Evolutionary conservation across 192 early-diverging fungal species (phyloP), one percentile per base, ranked within the genome.

Genomic region (Rhizophagus clarus): DNA sequence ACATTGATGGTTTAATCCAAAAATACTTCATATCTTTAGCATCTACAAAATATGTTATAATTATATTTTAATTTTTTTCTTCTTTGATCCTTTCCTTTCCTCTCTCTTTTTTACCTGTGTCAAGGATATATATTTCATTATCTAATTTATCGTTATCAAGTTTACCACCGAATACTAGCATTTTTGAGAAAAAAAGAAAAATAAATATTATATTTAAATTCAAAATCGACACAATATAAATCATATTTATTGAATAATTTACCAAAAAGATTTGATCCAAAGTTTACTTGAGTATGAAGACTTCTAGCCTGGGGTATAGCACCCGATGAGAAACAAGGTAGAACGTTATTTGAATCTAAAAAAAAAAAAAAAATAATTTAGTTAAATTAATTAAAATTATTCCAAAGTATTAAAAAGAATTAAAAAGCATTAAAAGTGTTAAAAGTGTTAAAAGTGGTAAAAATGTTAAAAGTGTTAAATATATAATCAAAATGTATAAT

Each of bases 261-360:
- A 89, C 88, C 77, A 63, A 87, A 81, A 22, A 89, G 79, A 80
- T 86, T 82, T 68, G 85, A 80, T 8, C 83, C 83, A 10, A 88
- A 71, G 24, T 83, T 74, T 12, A 86, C 83, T 29, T 84, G 85
- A 6, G 88, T 79, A 67, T 88, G 82, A 61, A 81, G 74, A 45
- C 56, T 86, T 70, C 83, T 72, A 15, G 81, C 80, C 7, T 56
- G 47, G 1, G 88, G 88, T 1, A 80, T 72, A 69, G 87, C 81
- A 3, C 88, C 88, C 4, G 81, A 74, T 32, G 85, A 51, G 29
- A 74, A 74, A 31, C 85, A 40, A 3, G 79, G 60, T 24, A 81
- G 81, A 64, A 82, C 83, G 56, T 86, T 82, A 24, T 83, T 64
- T 2, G 82, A 77, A 24, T 83, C 82, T 86, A 32, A 17, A 45